Evolutionary conservation across 129 eudicot species (phyloP).

Genomic region (Oenanthe sinensis): DNA sequence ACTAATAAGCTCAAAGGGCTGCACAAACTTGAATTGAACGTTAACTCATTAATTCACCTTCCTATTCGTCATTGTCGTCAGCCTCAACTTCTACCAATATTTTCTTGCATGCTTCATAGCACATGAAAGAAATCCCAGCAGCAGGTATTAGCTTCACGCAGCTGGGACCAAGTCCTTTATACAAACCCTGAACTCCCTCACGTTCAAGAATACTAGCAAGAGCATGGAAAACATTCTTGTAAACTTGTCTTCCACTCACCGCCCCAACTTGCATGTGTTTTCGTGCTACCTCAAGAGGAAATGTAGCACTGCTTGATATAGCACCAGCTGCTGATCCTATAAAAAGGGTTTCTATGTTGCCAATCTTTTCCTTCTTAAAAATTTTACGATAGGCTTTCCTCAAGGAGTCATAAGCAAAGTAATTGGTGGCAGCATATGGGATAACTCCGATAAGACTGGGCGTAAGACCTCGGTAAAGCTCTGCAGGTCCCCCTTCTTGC

Average conservation of each 20-base stretch:
- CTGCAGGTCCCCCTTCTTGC: constrained; percentile 68
- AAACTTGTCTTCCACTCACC: constrained; percentile 61
- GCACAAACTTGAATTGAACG: neutral
- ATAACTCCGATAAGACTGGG: constrained; percentile 82
- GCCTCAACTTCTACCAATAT: constrained; percentile 70
- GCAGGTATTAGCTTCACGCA: constrained; percentile 85
- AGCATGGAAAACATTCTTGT: constrained; percentile 75
- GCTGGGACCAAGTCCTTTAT: constrained; percentile 84
- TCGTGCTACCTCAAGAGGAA: constrained; percentile 92
- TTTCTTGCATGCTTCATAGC: constrained; percentile 90
- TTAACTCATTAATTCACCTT: neutral
- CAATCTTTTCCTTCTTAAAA: constrained; percentile 56
- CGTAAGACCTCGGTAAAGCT: constrained; percentile 82
- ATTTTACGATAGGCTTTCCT: constrained; percentile 56
- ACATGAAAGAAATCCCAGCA: constrained; percentile 94
- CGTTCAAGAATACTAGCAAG: constrained; percentile 59
- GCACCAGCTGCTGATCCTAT: constrained; percentile 95
- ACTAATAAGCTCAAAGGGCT: neutral
- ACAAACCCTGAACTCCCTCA: constrained; percentile 69
- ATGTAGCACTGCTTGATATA: constrained; percentile 79
- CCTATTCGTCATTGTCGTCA: constrained; percentile 34
- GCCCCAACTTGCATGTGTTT: constrained; percentile 96
- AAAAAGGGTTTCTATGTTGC: constrained; percentile 68
- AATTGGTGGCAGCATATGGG: constrained; percentile 83
- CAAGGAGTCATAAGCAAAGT: constrained; percentile 81